A percentile compares a stretch with the other conserved stretches of the same genome.
Evolutionary conservation across 225 moss, liverwort and hornwort species (phyloP).

Genomic region (Asterella californica): DNA sequence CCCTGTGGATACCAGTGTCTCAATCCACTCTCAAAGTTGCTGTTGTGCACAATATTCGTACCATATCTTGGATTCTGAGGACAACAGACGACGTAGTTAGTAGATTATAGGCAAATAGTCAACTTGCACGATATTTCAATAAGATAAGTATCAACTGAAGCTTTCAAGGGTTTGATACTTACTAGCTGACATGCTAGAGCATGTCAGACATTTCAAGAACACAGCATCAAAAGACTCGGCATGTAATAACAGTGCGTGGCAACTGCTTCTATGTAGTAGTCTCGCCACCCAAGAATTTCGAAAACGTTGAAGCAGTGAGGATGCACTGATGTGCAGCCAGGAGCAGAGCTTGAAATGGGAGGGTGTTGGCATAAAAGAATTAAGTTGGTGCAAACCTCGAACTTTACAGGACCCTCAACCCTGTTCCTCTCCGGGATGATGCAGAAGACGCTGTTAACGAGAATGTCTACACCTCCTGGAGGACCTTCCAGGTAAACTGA

Average conservation of each 20-base stretch:
- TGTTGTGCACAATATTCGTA: slow-evolving; percentile 67
- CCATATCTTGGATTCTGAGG: slow-evolving; percentile 52
- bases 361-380: background rate
- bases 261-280: no score
- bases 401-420: slow-evolving; percentile 44
- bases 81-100: background rate
- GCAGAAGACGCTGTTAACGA: slow-evolving; percentile 67
- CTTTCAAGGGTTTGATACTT: no score
- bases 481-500: slow-evolving; percentile 81
- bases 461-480: slow-evolving; percentile 70
- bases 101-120: background rate
- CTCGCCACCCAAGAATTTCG: background rate
- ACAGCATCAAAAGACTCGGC: no score
- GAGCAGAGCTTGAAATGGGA: background rate
- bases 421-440: slow-evolving; percentile 44
- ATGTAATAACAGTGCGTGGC: no score
- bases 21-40: slow-evolving; percentile 48
- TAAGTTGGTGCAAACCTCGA: slow-evolving; percentile 43
- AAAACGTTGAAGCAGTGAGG: background rate
- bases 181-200: no score
- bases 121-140: background rate
- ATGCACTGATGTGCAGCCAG: background rate
- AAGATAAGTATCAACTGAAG: no score
- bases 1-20: slow-evolving; percentile 72
- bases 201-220: no score